Evolutionary conservation across 192 early-diverging fungal genomes (phyloP), one percentile per base, ranked within the genome.

Genomic region (Coemansia aciculifera): DNA sequence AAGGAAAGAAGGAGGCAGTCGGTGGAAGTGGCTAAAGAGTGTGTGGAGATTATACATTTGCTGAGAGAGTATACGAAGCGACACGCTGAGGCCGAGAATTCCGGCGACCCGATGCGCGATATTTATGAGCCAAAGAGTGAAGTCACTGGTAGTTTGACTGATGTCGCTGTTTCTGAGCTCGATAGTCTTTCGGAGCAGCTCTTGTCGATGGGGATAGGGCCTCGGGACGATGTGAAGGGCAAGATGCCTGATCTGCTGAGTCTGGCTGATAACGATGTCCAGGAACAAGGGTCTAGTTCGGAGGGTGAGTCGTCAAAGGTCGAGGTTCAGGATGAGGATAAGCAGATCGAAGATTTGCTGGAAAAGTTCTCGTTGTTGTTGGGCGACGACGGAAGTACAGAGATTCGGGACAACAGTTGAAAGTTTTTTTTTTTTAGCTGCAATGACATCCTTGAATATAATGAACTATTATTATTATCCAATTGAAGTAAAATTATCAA

Each of bases 181-280:
- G 80, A 83, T 37, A 68, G 59, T 2, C 52, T 83, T 0, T 62
- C 80, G 8, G 62, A 75, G 13, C 75, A 77, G 66, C 68, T 83
- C 15, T 27, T 65, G 32, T 57, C 75, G 3, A 29, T 83, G 43
- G 79, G 67, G 4, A 49, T 44, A n/a, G 12, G 15, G 37, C 39
- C 17, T 10, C 19, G 37, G 49, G 23, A 17, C 9, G 69, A 32
- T 36, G 34, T 36, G 31, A 80, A 69, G 44, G 78, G 68, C 21
- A 75, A 80, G 27, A 42, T 54, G 62, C 57, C 69, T 27, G 62
- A 64, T 10, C 19, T 31, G 37, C 62, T 42, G 7, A 38, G 66
- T 19, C 51, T 46, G 38, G 59, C 49, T 7, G 37, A 44, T 12
- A 27, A 40, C 43, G 66, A 54, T 10, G 56, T 19, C 34, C 21